phyloP scores from a whole-genome alignment of 768 basidiomycete species.

The Rhodotorula babjevae region DNA sequence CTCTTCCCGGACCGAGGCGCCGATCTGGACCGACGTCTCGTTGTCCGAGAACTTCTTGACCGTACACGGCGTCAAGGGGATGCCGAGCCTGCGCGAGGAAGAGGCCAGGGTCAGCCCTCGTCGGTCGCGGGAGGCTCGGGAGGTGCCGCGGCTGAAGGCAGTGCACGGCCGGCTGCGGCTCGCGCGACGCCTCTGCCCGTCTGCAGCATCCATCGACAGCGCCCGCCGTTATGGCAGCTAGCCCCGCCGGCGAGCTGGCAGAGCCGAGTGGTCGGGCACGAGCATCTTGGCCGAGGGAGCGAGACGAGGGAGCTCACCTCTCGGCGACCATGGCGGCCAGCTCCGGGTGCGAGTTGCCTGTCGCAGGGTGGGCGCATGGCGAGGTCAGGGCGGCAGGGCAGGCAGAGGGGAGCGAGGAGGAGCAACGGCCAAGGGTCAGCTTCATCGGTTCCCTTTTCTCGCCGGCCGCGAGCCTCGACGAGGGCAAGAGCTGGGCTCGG shows the following conservation, averaged over 20 bases:
- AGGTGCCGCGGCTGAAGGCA: background rate
- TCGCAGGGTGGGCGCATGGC: constrained; percentile 7
- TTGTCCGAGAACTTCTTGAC: constrained; percentile 90
- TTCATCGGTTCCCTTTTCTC: background rate
- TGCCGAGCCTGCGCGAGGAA: constrained; percentile 65
- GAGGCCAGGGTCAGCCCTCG: background rate
- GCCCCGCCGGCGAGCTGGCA: too few relatives aligned
- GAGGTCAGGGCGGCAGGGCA: background rate
- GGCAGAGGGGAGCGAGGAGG: background rate
- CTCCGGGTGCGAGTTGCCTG: constrained; percentile 97
- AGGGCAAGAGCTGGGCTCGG: too few relatives aligned
- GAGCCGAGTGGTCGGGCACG: too few relatives aligned
- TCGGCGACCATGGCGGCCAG: constrained; percentile 92
- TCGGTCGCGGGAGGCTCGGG: background rate
- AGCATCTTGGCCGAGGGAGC: background rate
- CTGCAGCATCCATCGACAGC: too few relatives aligned
- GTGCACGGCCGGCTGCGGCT: too few relatives aligned
- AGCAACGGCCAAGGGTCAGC: constrained; percentile 1
- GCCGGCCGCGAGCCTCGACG: too few relatives aligned
- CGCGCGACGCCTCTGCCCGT: too few relatives aligned
- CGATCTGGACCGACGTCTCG: constrained; percentile 66
- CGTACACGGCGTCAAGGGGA: constrained; percentile 75
- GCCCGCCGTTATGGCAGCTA: too few relatives aligned
- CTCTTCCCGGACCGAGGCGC: constrained; percentile 92
- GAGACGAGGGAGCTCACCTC: constrained; percentile 63